Evolutionary conservation across 2,329 filamentous ascomycete species (phyloP), one percentile per base, ranked within the genome.

Genomic region (Colletotrichum camelliae): DNA sequence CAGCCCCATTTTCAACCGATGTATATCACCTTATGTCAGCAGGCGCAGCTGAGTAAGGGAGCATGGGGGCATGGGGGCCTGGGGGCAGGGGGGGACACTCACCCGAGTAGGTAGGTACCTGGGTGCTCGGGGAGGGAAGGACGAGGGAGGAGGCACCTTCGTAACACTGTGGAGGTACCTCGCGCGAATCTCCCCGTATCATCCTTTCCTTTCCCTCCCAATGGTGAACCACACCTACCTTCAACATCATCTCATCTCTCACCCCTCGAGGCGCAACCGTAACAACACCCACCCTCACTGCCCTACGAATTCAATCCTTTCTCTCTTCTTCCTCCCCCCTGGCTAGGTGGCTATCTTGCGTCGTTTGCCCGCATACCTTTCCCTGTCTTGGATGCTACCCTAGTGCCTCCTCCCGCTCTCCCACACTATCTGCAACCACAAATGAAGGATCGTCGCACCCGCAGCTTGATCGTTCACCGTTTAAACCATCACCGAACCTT

Each of bases 361-460:
- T 33, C 8, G 35, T 21, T 18, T 29, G 39, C 55, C 21, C 27
- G 55, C 43, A n/a, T 43, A 12, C 35, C 48, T 24, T 39, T 61
- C 68, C 52, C 43, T 48, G 64, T 24, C 43, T 33, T 66, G 66
- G 61, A 43, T 64, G 70, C 70, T 60, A 76, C 64, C 70, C 58
- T 65, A 64, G 70, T 67, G 57, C 58, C 48, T 61, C 29, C 21
- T 67, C 61, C 72, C 72, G 52, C 31, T 43, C 52, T 72, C 61
- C 62, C 69, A 24, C 64, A 68, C 73, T 75, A 75, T 72, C 62
- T 75, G 73, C 57, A 52, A 68, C 73, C 43, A 65, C 69, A 73
- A 75, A 67, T 61, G 65, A 76, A 70, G 67, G 71, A 76, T 76
- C 74, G 60, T 76, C 74, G 39, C 64, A 75, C 71, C 74, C 74